Evolutionary conservation across 352 stramenopile genomes (phyloP).

Genomic region (Globisporangium apiculatum): DNA sequence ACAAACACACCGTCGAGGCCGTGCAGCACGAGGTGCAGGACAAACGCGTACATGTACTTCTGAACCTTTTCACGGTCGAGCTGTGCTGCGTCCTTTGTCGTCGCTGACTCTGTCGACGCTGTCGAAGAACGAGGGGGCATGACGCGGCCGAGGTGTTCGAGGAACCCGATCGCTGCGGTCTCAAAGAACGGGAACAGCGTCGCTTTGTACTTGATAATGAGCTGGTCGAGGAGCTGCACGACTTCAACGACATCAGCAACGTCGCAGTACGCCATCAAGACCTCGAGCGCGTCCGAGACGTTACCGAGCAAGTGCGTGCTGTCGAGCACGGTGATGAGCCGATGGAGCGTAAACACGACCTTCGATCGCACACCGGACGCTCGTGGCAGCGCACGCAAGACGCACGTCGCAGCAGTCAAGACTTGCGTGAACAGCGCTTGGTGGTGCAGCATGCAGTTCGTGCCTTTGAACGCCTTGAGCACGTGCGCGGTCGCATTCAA

Average conservation of each 20-base stretch:
- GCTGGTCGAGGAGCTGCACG: slow-evolving; percentile 77
- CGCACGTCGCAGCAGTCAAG: slow-evolving; percentile 48
- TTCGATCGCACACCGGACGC: slow-evolving; percentile 62
- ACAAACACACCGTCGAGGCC: slow-evolving; percentile 61
- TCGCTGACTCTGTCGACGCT: slow-evolving; percentile 34
- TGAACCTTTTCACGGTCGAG: slow-evolving; percentile 73
- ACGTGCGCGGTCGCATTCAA: slow-evolving; percentile 80
- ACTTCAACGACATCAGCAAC: slow-evolving; percentile 67
- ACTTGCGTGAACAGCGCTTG: slow-evolving; percentile 73
- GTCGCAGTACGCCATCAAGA: slow-evolving; percentile 60
- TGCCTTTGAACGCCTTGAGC: slow-evolving; percentile 75
- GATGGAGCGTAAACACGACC: slow-evolving; percentile 75
- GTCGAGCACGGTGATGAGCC: slow-evolving; percentile 67
- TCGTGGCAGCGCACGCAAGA: slow-evolving; percentile 43
- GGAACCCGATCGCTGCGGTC: slow-evolving; percentile 52
- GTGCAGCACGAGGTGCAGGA: slow-evolving; percentile 68
- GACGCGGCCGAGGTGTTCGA: slow-evolving; percentile 61
- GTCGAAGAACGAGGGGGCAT: slow-evolving; percentile 36
- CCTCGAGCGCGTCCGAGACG: slow-evolving; percentile 46
- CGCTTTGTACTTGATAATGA: slow-evolving; percentile 84
- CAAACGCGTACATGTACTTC: slow-evolving; percentile 78
- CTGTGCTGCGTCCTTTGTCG: slow-evolving; percentile 62
- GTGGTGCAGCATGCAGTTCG: slow-evolving; percentile 64
- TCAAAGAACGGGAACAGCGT: slow-evolving; percentile 63
- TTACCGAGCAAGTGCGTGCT: slow-evolving; percentile 61